These are phyloP conservation scores for Fusarium sp. DNA, from an alignment of 2,329 filamentous ascomycete genomes.

Conservation along the genomic window DNA sequence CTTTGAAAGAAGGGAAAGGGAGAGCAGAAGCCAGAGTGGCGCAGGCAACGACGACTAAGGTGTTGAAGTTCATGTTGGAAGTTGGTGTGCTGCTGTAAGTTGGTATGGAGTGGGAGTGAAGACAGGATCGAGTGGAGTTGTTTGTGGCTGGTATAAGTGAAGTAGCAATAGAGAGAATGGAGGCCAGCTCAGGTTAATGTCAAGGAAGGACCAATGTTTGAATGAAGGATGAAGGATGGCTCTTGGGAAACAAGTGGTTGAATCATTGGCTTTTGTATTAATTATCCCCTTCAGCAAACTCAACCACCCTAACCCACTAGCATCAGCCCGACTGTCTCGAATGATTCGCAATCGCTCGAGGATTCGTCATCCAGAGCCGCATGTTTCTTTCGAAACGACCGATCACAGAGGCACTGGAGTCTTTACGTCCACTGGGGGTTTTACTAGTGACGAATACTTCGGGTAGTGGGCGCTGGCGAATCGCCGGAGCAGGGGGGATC, in stretches of 20 bases:
- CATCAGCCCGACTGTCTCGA: background rate
- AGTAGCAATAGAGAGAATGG: background rate
- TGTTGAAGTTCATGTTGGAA: slow-evolving; percentile 37
- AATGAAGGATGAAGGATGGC: background rate
- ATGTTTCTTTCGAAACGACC: background rate
- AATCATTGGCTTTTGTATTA: background rate
- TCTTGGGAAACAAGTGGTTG: slow-evolving; percentile 1
- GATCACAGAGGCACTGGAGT: slow-evolving; percentile 4
- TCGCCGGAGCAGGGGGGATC: slow-evolving; percentile 11
- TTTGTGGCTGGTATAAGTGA: background rate
- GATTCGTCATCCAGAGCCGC: slow-evolving; percentile 4
- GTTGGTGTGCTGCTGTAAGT: background rate
- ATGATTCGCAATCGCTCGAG: background rate
- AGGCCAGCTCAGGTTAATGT: background rate
- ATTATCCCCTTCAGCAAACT: background rate
- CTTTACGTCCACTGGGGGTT: background rate
- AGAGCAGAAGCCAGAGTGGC: slow-evolving; percentile 34
- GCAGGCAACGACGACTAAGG: slow-evolving; percentile 34
- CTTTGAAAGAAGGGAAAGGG: slow-evolving; percentile 32
- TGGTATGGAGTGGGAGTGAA: background rate
- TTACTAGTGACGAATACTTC: slow-evolving; percentile 4
- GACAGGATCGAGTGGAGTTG: background rate
- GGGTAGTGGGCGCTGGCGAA: background rate
- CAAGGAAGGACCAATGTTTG: background rate
- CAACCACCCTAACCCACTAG: background rate